These are phyloP conservation scores for Penicillium concentricum DNA, from an alignment of 2,329 filamentous ascomycete genomes.

Conservation along the genomic window DNA sequence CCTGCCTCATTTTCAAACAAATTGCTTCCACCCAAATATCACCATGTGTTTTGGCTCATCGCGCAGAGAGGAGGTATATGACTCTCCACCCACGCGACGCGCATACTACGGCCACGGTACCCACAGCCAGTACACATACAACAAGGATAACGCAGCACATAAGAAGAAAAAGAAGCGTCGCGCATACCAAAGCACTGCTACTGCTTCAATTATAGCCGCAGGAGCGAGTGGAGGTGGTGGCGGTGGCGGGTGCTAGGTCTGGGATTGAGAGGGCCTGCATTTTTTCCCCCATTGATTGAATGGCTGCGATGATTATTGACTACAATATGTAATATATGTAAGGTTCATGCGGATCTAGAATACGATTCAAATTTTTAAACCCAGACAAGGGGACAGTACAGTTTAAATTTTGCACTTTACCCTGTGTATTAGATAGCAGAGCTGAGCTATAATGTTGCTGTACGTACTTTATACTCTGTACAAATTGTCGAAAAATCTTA, in stretches of 20 bases:
- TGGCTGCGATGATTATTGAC: neutral
- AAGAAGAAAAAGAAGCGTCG: neutral
- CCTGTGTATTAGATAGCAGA: neutral
- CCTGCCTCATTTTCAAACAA: neutral
- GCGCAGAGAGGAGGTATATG: neutral
- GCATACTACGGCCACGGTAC: neutral
- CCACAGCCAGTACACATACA: neutral
- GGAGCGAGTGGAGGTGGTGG: neutral
- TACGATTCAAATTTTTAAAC: neutral
- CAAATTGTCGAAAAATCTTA: neutral
- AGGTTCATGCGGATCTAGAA: neutral
- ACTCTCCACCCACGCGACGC: neutral
- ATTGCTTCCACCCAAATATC: neutral
- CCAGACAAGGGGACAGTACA: neutral
- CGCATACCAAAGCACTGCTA: too few species aligned
- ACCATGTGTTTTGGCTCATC: constrained; percentile 12
- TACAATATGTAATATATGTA: neutral
- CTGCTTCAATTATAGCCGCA: too few species aligned
- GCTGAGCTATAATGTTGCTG: neutral
- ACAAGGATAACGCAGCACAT: neutral
- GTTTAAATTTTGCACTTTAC: neutral
- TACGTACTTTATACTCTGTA: neutral
- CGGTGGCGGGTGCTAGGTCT: constrained; percentile 1
- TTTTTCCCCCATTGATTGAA: neutral
- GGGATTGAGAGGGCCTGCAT: neutral